Percentiles rank a stretch among this genome's conserved stretches.
These are phyloP conservation scores for Astragalus glycyphyllos DNA, from an alignment of 306 rosid species.

Conservation along the genomic window DNA sequence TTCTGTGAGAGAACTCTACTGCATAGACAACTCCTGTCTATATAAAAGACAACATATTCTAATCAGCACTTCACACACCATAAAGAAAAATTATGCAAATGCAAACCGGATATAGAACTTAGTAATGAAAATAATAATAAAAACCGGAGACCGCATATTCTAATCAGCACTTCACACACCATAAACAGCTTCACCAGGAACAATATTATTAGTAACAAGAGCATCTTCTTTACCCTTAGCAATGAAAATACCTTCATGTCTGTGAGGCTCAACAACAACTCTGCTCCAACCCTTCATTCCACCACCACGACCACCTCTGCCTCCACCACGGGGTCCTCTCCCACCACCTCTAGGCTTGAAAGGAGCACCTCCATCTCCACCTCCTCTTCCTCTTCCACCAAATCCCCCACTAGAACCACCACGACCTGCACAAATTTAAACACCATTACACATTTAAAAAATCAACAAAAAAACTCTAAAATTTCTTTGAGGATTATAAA, in stretches of 20 bases:
- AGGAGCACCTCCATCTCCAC: conserved; percentile 29
- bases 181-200: conserved; percentile 80
- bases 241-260: conserved; percentile 87
- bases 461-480: too few relatives aligned
- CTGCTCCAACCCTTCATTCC: conserved; percentile 59
- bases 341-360: conserved; percentile 47
- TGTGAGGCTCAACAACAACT: conserved; percentile 58
- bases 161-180: too few relatives aligned
- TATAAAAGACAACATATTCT: not conserved
- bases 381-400: conserved; percentile 36
- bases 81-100: not conserved
- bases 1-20: conserved; percentile 91
- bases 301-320: conserved; percentile 43
- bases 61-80: not conserved
- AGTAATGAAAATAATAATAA: too few relatives aligned
- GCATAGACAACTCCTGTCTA: conserved; percentile 92
- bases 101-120: too few relatives aligned
- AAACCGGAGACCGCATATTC: too few relatives aligned
- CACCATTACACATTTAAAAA: not conserved
- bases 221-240: conserved; percentile 95
- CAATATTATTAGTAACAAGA: conserved; percentile 87
- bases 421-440: conserved; percentile 42
- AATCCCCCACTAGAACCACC: conserved; percentile 44
- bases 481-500: too few relatives aligned
- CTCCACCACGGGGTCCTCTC: conserved; percentile 34